These are phyloP conservation scores for Sungouiozyma intestinalis DNA, from an alignment of 805 yeast genomes.

Conservation along the genomic window DNA sequence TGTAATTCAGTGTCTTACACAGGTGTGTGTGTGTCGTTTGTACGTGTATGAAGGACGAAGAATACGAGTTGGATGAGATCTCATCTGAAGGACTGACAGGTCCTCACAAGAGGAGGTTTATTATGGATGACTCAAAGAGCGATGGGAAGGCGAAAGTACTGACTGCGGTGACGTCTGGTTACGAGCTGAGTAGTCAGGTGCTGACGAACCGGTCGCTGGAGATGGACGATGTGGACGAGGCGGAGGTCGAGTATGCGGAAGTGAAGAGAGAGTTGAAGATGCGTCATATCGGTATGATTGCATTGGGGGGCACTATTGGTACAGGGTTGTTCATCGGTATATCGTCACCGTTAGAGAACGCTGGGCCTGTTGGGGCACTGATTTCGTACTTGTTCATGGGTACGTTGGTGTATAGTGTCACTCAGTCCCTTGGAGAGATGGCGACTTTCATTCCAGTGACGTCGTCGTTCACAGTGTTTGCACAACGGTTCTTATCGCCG, in stretches of 20 bases:
- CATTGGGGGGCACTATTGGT: slow-evolving; percentile 73
- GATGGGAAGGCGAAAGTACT: background rate
- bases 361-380: slow-evolving; percentile 63
- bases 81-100: background rate
- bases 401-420: slow-evolving; percentile 50
- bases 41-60: background rate
- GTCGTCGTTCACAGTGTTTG: slow-evolving; percentile 57
- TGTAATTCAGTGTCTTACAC: too few species aligned
- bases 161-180: background rate
- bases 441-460: slow-evolving; percentile 66
- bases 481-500: slow-evolving; percentile 59
- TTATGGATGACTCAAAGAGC: background rate
- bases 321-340: slow-evolving; percentile 68
- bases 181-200: background rate
- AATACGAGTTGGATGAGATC: background rate
- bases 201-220: slow-evolving; percentile 5
- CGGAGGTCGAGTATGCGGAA: slow-evolving; percentile 30
- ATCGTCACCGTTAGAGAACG: slow-evolving; percentile 39
- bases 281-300: slow-evolving; percentile 65
- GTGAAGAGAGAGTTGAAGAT: slow-evolving; percentile 52
- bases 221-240: slow-evolving; percentile 22
- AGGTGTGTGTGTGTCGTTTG: too few species aligned
- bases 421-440: slow-evolving; percentile 72
- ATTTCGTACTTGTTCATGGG: slow-evolving; percentile 61
- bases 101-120: background rate